phyloP scores from a whole-genome alignment of 768 basidiomycete genomes.

The Pulveroboletus sp. region DNA sequence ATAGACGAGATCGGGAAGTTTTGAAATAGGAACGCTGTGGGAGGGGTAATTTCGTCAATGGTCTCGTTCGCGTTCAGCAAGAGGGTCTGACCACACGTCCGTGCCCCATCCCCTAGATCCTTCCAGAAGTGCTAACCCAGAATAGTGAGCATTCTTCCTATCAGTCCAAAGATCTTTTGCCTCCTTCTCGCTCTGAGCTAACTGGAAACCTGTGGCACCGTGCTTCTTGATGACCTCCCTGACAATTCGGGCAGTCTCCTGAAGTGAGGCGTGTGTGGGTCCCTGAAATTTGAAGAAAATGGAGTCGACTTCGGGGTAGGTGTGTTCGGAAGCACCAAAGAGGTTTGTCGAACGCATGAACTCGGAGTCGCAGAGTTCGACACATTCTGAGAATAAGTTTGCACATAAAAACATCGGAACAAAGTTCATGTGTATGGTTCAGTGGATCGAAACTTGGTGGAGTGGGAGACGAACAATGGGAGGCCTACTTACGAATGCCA shows the following conservation, averaged over 20 bases:
- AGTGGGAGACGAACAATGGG: neutral
- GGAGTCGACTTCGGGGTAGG: conserved; percentile 61
- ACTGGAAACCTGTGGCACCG: conserved; percentile 62
- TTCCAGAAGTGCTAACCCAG: conserved; percentile 52
- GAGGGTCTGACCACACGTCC: conserved; percentile 60
- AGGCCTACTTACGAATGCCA: conserved; percentile 58
- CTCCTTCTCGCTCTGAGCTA: conserved; percentile 61
- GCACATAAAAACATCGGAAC: neutral
- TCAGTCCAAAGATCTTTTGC: conserved; percentile 72
- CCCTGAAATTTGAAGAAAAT: conserved; percentile 90
- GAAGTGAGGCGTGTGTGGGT: conserved; percentile 52
- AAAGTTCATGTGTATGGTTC: neutral
- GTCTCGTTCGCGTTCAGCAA: neutral
- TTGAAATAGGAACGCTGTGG: conserved; percentile 58
- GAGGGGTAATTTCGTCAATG: neutral
- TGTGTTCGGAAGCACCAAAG: conserved; percentile 48
- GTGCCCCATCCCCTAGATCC: conserved; percentile 64
- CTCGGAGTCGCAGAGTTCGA: conserved; percentile 74
- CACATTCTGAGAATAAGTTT: conserved; percentile 54
- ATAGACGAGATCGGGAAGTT: conserved; percentile 57
- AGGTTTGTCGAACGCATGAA: conserved; percentile 63
- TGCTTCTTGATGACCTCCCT: conserved; percentile 56
- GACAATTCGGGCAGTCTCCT: conserved; percentile 58
- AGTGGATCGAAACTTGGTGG: neutral
- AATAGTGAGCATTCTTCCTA: conserved; percentile 61